Evolutionary conservation across 768 basidiomycete species (phyloP), one percentile per base, ranked within the genome.

Genomic region (Mycena indigotica): DNA sequence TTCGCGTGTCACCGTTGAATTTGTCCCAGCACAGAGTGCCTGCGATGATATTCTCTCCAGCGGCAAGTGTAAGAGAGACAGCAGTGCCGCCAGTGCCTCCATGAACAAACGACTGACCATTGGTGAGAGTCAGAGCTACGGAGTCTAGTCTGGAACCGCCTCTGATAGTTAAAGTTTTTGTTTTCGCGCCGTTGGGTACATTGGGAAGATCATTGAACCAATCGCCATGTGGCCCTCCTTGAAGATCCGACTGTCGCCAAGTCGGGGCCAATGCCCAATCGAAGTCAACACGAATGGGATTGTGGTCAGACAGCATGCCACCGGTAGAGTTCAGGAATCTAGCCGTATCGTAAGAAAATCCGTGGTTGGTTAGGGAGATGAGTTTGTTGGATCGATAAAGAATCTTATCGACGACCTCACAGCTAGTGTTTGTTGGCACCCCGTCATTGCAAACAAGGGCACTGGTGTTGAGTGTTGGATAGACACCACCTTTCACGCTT

Each of bases 331-430:
- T 60, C 5, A 73, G 57, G 64, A 76, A 75, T 15, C 66, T 66
- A 52, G 63, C 55, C 59, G 73, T 64, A 56, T 71, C 73, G 59
- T 75, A 72, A 28, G 58, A 65, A 60, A 69, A 75, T 3, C 69
- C 67, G 1, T 61, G 62, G 5, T 66, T 60, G 5, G 58, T 53
- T 49, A 75, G 65, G 2, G 67, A 51, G 17, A 71, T 57, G 15
- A 65, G 57, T 1, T 59, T 29, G 48, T 64, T 69, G 30, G 61
- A 60, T 28, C 73, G 72, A 28, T 65, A 58, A 53, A 75, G 67
- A n/a, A 72, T 67, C 67, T 75, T 76, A 64, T 76, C 75, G 21
- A 76, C 73, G n/a, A 69, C 69, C 57, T 76, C 74, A 53, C 75
- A 76, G 2, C 65, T 65, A 3, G 69, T 73, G 38, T 71, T 71